phyloP scores from a whole-genome alignment of 352 stramenopile species.

The Phytophthora citricola region DNA sequence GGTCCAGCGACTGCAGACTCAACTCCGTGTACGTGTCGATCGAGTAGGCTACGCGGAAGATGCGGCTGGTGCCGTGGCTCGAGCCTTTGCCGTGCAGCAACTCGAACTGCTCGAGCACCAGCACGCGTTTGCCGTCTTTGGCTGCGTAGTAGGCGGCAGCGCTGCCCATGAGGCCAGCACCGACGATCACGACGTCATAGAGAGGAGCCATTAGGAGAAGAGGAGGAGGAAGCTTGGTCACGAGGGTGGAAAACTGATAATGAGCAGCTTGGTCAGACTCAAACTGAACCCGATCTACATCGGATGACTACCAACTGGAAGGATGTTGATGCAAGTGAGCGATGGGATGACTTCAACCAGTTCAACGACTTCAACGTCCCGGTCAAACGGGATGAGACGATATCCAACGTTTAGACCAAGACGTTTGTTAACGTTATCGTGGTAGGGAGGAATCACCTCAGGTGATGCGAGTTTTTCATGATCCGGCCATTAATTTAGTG shows the following conservation, averaged over 20 bases:
- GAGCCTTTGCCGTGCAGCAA: conserved; percentile 70
- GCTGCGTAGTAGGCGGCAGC: conserved; percentile 63
- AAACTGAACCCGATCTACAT: not conserved
- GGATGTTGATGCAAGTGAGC: conserved; percentile 7
- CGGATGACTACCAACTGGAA: no score
- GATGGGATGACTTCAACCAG: conserved; percentile 22
- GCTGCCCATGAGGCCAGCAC: conserved; percentile 73
- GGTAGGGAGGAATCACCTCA: no score
- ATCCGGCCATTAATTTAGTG: conserved; percentile 25
- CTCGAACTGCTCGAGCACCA: conserved; percentile 80
- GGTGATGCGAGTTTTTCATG: not conserved
- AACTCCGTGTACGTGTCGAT: conserved; percentile 74
- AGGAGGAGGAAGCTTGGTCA: conserved; percentile 3
- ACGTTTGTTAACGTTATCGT: no score
- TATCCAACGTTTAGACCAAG: no score
- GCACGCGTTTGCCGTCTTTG: conserved; percentile 50
- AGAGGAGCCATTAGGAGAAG: conserved; percentile 19
- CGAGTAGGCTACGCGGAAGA: conserved; percentile 86
- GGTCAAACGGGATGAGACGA: not conserved
- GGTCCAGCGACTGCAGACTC: conserved; percentile 62
- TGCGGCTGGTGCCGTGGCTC: conserved; percentile 78
- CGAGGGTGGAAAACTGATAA: not conserved
- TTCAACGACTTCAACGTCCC: conserved; percentile 2
- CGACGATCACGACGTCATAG: conserved; percentile 62
- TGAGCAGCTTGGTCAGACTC: not conserved